These are phyloP conservation scores for Carallia brachiata DNA, from an alignment of 345 rosid species.

Conservation along the genomic window DNA sequence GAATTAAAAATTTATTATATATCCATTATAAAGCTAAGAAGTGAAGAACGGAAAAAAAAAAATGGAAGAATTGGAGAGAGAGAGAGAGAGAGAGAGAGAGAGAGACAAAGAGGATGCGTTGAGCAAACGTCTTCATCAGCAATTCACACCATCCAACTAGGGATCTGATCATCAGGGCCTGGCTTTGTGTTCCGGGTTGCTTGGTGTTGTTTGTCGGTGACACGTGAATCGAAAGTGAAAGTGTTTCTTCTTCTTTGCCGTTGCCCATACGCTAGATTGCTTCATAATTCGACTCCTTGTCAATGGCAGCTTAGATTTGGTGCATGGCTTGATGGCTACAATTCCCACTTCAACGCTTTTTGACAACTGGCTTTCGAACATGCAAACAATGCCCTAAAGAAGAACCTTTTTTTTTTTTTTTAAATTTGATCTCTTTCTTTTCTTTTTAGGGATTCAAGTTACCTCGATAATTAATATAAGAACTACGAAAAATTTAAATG, in stretches of 20 bases:
- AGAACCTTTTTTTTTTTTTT: too few species aligned
- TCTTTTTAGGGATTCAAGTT: too few species aligned
- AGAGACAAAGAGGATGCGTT: background rate
- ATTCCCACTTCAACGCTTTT: background rate
- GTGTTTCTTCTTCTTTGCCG: background rate
- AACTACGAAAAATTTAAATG: too few species aligned
- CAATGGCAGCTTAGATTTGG: background rate
- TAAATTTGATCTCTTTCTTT: too few species aligned
- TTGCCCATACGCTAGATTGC: background rate
- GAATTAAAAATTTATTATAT: too few species aligned
- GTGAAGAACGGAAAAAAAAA: too few species aligned
- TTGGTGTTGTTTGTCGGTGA: constrained; percentile 15
- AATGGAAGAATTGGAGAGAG: too few species aligned
- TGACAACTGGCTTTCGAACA: background rate
- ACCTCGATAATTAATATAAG: too few species aligned
- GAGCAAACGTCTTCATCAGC: constrained; percentile 22
- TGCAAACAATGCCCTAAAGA: background rate
- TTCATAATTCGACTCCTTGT: background rate
- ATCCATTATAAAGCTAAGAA: too few species aligned
- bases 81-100: too few species aligned
- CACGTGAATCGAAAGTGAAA: background rate
- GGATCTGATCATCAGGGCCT: background rate
- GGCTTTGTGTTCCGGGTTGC: constrained; percentile 6
- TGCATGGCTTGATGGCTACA: background rate
- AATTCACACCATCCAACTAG: constrained; percentile 30